These are phyloP conservation scores for Penstemon newberryi DNA, from an alignment of 257 asterid genomes.

Conservation along the genomic window DNA sequence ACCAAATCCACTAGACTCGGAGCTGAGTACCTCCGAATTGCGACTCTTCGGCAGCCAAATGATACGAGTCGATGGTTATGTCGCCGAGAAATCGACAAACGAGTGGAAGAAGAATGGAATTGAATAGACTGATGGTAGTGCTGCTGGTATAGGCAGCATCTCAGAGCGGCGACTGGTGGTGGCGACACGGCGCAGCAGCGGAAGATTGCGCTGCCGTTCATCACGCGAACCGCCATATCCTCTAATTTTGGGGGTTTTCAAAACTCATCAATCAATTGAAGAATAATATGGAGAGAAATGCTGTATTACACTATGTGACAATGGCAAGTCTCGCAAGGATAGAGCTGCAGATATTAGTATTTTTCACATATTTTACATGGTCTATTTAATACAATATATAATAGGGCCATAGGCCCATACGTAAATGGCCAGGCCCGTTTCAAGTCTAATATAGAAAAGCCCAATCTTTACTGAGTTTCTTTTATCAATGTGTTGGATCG, in stretches of 20 bases:
- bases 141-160: constrained; percentile 40
- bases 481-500: too few relatives aligned
- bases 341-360: constrained; percentile 10
- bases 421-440: neutral
- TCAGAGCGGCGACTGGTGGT: constrained; percentile 39
- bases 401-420: constrained; percentile 13
- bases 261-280: neutral
- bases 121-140: constrained; percentile 23
- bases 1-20: constrained; percentile 60
- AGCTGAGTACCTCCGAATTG: constrained; percentile 54
- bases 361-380: neutral
- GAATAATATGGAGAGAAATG: neutral
- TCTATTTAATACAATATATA: too few relatives aligned
- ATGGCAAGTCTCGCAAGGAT: constrained; percentile 10
- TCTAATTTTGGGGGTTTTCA: constrained; percentile 17
- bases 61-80: constrained; percentile 31
- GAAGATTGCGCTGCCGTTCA: constrained; percentile 58
- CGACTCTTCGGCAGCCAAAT: constrained; percentile 28
- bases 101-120: constrained; percentile 31
- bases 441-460: neutral
- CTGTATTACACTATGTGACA: too few relatives aligned
- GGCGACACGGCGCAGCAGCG: constrained; percentile 70
- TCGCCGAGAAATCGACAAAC: constrained; percentile 35
- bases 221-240: constrained; percentile 73
- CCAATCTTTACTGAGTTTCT: too few relatives aligned